phyloP scores from a whole-genome alignment of 192 early-diverging fungal species.

The Coemansia reversa region DNA sequence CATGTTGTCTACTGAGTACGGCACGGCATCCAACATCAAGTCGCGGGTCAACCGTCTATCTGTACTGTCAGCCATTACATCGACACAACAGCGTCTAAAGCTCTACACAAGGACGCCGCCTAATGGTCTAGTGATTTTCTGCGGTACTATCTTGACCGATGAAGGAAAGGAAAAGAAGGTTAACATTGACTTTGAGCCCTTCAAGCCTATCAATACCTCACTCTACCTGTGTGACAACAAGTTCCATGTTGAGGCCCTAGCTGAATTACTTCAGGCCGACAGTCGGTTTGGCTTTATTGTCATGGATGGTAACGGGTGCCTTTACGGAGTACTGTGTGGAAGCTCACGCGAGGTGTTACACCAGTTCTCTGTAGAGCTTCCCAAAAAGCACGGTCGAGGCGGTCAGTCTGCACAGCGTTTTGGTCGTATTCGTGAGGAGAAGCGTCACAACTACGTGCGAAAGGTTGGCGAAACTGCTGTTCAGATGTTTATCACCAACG shows the following conservation, averaged over 20 bases:
- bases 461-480: constrained; percentile 98
- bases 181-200: constrained; percentile 98
- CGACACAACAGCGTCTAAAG: constrained; percentile 95
- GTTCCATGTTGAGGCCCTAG: constrained; percentile 94
- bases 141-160: constrained; percentile 95
- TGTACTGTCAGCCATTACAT: constrained; percentile 95
- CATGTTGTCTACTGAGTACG: constrained; percentile 98
- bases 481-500: constrained; percentile 91
- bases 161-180: constrained; percentile 99
- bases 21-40: constrained; percentile 99
- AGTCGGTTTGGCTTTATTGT: constrained; percentile 97
- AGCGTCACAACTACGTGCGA: constrained; percentile 98
- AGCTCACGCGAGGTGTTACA: constrained; percentile 92
- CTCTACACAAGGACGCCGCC: constrained; percentile 85
- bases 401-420: constrained; percentile 99
- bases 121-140: constrained; percentile 95
- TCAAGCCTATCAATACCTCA: constrained; percentile 99
- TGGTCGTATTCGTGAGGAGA: constrained; percentile 97
- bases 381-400: constrained; percentile 99
- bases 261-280: constrained; percentile 91
- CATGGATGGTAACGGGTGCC: constrained; percentile 97
- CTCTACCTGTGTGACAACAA: constrained; percentile 99
- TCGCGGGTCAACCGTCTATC: constrained; percentile 98
- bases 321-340: constrained; percentile 94
- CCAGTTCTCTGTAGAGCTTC: constrained; percentile 94